Evolutionary conservation across 2,329 filamentous ascomycete genomes (phyloP).

Genomic region (Cylindrodendrum hubeiense): DNA sequence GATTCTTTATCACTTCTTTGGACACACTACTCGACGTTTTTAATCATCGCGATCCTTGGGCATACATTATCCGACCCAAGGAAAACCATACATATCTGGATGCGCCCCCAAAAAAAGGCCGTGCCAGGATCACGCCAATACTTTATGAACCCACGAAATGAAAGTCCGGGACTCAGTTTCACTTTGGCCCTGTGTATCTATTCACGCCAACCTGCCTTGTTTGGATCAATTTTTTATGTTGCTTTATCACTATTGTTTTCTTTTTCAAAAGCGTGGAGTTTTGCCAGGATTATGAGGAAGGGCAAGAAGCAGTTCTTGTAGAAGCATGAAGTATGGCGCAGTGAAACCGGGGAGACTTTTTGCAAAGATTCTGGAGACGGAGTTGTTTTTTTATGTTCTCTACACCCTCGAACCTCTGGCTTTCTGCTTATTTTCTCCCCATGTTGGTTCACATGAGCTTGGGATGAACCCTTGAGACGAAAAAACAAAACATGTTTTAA

Average conservation of each 20-base stretch:
- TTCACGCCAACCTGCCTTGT: conserved; percentile 30
- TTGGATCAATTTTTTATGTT: conserved; percentile 24
- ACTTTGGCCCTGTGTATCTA: conserved; percentile 37
- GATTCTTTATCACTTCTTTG: conserved; percentile 19
- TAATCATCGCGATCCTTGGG: conserved; percentile 23
- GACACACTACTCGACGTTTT: conserved; percentile 28
- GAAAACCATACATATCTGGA: conserved; percentile 20
- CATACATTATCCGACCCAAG: conserved; percentile 13
- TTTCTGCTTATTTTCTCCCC: conserved; percentile 15
- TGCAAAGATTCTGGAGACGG: conserved; percentile 36
- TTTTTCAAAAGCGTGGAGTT: conserved; percentile 46
- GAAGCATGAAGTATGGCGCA: conserved; percentile 47
- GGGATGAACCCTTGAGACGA: conserved; percentile 30
- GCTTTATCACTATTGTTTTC: conserved; percentile 35
- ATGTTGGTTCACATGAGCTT: conserved; percentile 20
- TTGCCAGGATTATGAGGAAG: conserved; percentile 44
- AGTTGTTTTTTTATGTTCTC: conserved; percentile 28
- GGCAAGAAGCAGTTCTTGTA: conserved; percentile 42
- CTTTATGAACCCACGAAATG: conserved; percentile 43
- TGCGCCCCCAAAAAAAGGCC: conserved; percentile 27
- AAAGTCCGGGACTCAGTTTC: conserved; percentile 39
- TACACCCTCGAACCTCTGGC: conserved; percentile 17
- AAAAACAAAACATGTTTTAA: conserved; percentile 32
- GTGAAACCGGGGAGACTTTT: conserved; percentile 35
- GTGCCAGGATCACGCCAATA: conserved; percentile 40